Evolutionary conservation across 495 filamentous ascomycete species (phyloP), one percentile per base, ranked within the genome.

Genomic region (Podospora didyma): DNA sequence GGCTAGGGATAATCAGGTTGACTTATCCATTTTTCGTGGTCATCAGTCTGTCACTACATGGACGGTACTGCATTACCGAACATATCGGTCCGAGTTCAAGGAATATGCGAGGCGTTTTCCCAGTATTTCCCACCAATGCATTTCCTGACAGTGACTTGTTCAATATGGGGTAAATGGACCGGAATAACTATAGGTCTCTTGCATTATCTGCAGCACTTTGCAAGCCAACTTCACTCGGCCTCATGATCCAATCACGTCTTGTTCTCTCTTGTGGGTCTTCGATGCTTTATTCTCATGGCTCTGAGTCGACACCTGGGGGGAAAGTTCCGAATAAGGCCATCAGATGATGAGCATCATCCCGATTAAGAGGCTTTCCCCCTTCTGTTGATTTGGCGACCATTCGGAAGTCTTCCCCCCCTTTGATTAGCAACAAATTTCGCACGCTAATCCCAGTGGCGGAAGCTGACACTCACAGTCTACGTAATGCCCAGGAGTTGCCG

Each of bases 401-500:
- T 14, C 67, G 56, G 26, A 71, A 71, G 53, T 71, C 64, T 70
- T 5, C 2, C 3, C 12, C 5, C 7, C n/a, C n/a, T n/a, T 10
- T 10, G 20, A 42, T 63, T 34, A 66, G 50, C 48, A 42, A 24
- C 7, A 41, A 3, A 12, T 12, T 23, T 12, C 11, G 12, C 49
- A 45, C 21, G 19, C 44, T 24, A 21, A 44, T 26, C 9, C 6
- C 7, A 1, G 22, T 11, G 4, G 3, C 5, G n/a, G 50, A 17
- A 34, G 10, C 24, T 10, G 14, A 23, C 23, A 60, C 59, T 59
- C 44, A 68, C 67, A 70, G 41, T 68, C 67, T 4, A 70, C 63
- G 54, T 68, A 70, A 41, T 70, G 57, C 1, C 65, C 67, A 4
- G 79, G 82, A 56, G 79, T 82, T 49, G 73, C 77, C 2, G 77